phyloP scores from a whole-genome alignment of 2,329 filamentous ascomycete genomes.

The Sporothrix brunneoviolacea region DNA sequence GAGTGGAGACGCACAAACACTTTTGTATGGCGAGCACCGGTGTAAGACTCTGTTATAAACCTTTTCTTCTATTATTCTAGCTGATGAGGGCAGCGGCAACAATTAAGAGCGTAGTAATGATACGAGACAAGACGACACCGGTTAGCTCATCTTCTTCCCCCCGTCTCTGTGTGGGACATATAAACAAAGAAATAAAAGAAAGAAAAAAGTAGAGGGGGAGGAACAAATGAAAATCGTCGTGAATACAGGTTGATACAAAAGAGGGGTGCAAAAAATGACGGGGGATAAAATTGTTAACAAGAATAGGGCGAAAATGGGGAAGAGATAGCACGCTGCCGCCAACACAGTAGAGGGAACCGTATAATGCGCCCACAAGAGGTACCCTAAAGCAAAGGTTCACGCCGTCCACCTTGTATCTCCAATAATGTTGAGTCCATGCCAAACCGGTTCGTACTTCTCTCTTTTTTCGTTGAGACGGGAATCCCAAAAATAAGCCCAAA shows the following conservation, averaged over 20 bases:
- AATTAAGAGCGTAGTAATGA: no score
- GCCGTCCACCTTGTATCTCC: slow-evolving; percentile 8
- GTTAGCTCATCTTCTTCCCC: neutral
- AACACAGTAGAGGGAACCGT: neutral
- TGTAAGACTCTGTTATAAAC: no score
- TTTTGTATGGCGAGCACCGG: no score
- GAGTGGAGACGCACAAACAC: no score
- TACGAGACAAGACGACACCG: no score
- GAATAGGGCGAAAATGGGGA: neutral
- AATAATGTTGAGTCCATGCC: slow-evolving; percentile 5
- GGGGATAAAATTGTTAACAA: neutral
- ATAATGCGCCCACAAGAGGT: neutral
- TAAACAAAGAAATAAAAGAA: slow-evolving; percentile 2
- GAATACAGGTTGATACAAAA: slow-evolving; percentile 2
- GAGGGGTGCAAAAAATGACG: slow-evolving; percentile 8
- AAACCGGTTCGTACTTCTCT: slow-evolving; percentile 10
- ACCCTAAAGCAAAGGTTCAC: slow-evolving; percentile 1
- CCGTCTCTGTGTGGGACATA: slow-evolving; percentile 2
- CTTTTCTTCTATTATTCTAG: no score
- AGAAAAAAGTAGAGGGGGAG: neutral
- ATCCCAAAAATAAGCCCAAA: neutral
- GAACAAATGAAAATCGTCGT: slow-evolving; percentile 1
- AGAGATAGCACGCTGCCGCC: slow-evolving; percentile 11
- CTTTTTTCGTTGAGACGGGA: slow-evolving; percentile 6
- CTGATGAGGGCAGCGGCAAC: no score